Conservation (phyloP, 2,329 filamentous ascomycete species). For the Ilyonectria robusta region DNA sequence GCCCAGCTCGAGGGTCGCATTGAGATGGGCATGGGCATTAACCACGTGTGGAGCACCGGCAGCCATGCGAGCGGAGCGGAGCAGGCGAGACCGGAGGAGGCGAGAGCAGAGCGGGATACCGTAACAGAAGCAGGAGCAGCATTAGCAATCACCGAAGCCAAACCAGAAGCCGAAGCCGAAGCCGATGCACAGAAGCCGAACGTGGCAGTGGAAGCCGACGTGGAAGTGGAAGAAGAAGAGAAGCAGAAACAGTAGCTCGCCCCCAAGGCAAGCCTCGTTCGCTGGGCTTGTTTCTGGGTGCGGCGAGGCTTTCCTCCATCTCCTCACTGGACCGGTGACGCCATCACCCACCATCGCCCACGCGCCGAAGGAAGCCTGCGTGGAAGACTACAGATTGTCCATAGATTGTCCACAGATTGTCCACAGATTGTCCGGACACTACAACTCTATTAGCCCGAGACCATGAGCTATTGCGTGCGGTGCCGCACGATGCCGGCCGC, state of each 20-base stretch:
- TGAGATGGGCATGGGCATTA: not conserved
- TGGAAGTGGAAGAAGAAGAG: not conserved
- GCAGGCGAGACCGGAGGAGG: too few relatives aligned
- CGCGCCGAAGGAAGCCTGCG: not conserved
- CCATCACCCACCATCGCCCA: not conserved
- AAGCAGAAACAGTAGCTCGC: not conserved
- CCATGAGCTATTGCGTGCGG: not conserved
- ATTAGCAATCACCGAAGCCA: not conserved
- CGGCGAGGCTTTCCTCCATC: not conserved
- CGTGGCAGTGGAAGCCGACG: not conserved
- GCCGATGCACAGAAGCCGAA: not conserved
- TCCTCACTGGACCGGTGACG: not conserved
- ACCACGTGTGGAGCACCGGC: not conserved
- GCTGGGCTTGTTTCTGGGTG: not conserved
- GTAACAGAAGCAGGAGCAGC: too few relatives aligned
- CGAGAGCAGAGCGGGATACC: too few relatives aligned
- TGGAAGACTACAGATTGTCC: not conserved
- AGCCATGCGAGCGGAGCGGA: too few relatives aligned
- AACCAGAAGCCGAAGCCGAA: not conserved
- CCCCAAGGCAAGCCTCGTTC: not conserved
- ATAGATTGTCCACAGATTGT: too few relatives aligned
- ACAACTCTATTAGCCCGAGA: not conserved
- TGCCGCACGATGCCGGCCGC: conserved; percentile 3
- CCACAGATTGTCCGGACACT: not conserved
- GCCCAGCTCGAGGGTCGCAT: not conserved